phyloP scores from a whole-genome alignment of 345 rosid species.

The Eucalyptus camaldulensis region DNA sequence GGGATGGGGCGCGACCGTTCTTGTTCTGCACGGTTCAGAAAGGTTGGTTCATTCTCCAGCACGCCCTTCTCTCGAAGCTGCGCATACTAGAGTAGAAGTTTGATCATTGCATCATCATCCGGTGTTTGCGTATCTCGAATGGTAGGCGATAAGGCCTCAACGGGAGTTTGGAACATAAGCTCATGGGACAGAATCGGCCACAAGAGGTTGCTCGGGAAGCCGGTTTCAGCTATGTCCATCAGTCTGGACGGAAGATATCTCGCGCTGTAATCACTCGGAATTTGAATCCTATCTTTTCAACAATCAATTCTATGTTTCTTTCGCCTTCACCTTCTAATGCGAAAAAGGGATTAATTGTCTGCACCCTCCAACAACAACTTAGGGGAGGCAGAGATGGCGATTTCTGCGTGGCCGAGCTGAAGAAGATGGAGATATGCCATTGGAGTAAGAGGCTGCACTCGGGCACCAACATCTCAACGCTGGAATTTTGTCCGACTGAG shows the following conservation, averaged over 20 bases:
- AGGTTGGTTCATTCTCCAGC: slow-evolving; percentile 12
- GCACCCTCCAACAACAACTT: background rate
- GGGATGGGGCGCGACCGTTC: slow-evolving; percentile 91
- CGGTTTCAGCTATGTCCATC: slow-evolving; percentile 66
- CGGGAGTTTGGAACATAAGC: slow-evolving; percentile 76
- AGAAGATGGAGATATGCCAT: slow-evolving; percentile 84
- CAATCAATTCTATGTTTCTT: background rate
- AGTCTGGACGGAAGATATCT: slow-evolving; percentile 92
- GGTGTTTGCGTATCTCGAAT: background rate
- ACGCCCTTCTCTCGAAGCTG: background rate
- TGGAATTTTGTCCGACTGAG: slow-evolving; percentile 77
- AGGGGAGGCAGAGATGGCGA: slow-evolving; percentile 87
- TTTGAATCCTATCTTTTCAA: background rate
- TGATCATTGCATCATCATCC: background rate
- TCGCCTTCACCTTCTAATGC: background rate
- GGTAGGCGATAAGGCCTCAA: slow-evolving; percentile 57
- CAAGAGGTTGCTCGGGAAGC: slow-evolving; percentile 75
- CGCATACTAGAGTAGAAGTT: background rate
- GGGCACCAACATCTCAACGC: slow-evolving; percentile 48
- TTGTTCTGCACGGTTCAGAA: slow-evolving; percentile 69
- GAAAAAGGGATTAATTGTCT: background rate
- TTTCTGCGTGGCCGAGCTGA: slow-evolving; percentile 63
- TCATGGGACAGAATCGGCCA: slow-evolving; percentile 87
- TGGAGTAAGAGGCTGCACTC: slow-evolving; percentile 84
- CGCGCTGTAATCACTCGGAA: slow-evolving; percentile 42